These are phyloP conservation scores for Fusarium neocosmosporiellum DNA, from an alignment of 2,329 filamentous ascomycete species.

Conservation along the genomic window DNA sequence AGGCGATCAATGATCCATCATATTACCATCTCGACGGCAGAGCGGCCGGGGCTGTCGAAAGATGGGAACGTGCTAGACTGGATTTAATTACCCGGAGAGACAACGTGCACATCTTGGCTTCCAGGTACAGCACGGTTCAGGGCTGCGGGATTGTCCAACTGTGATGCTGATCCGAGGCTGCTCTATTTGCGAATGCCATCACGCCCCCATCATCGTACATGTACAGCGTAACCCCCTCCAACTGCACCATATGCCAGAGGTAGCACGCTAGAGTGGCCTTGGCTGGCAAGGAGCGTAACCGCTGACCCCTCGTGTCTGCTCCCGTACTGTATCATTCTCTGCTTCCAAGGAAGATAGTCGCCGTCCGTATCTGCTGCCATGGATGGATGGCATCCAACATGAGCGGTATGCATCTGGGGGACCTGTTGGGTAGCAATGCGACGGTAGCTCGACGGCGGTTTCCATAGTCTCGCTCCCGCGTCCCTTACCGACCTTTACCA, in stretches of 20 bases:
- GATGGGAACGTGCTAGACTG: slow-evolving; percentile 9
- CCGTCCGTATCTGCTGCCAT: neutral
- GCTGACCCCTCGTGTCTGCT: slow-evolving; percentile 14
- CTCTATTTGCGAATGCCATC: slow-evolving; percentile 15
- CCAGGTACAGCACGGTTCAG: slow-evolving; percentile 25
- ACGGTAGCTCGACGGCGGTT: slow-evolving; percentile 40
- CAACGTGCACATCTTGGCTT: slow-evolving; percentile 19
- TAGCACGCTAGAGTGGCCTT: slow-evolving; percentile 3
- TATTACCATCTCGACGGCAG: slow-evolving; percentile 11
- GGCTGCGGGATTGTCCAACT: slow-evolving; percentile 11
- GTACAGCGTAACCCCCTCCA: slow-evolving; percentile 3
- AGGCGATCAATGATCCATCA: slow-evolving; percentile 30
- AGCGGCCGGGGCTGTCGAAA: slow-evolving; percentile 22
- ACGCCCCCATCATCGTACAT: slow-evolving; percentile 35
- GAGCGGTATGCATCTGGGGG: slow-evolving; percentile 32
- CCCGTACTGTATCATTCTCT: neutral
- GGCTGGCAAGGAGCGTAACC: slow-evolving; percentile 10
- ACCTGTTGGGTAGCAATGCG: slow-evolving; percentile 45
- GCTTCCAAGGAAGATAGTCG: slow-evolving; percentile 24
- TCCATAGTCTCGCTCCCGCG: slow-evolving; percentile 33
- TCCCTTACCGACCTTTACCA: slow-evolving; percentile 30
- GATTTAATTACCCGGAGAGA: slow-evolving; percentile 21
- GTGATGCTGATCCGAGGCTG: slow-evolving; percentile 3
- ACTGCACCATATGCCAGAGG: slow-evolving; percentile 1
- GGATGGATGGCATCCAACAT: neutral